Evolutionary conservation across 768 basidiomycete genomes (phyloP).

Genomic region (Termitomyces titanicus): DNA sequence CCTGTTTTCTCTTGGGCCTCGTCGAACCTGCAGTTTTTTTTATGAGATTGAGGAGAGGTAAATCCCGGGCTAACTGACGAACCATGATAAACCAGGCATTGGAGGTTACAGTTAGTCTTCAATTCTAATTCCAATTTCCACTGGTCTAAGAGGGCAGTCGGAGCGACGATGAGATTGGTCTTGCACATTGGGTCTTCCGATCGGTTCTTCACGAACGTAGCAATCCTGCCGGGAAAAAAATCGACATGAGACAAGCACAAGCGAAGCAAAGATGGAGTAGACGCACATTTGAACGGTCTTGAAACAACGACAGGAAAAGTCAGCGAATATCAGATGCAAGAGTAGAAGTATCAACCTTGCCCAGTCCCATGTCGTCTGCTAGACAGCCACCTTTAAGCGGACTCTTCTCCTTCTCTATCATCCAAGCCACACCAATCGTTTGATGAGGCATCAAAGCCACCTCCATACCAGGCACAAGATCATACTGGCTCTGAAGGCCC

Average conservation of each 20-base stretch:
- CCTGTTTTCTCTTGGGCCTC: conserved; percentile 41
- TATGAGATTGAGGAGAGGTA: not conserved
- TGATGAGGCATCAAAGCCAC: conserved; percentile 69
- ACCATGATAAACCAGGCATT: conserved; percentile 65
- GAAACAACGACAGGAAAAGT: not conserved
- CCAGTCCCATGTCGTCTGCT: conserved; percentile 59
- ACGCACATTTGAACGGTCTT: conserved; percentile 49
- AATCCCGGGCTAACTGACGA: not conserved
- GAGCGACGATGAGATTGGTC: conserved; percentile 66
- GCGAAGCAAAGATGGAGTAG: not conserved
- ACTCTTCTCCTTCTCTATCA: conserved; percentile 47
- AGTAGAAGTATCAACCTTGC: conserved; percentile 37
- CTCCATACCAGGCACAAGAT: conserved; percentile 54
- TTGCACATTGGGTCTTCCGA: conserved; percentile 48
- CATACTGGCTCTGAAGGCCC: conserved; percentile 42
- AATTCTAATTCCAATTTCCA: conserved; percentile 61
- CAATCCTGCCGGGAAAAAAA: conserved; percentile 44
- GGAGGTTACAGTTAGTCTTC: conserved; percentile 46
- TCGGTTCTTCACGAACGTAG: conserved; percentile 51
- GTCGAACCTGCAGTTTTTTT: conserved; percentile 31
- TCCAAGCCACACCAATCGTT: conserved; percentile 59
- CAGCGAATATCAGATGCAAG: not conserved
- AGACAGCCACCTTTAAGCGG: conserved; percentile 43
- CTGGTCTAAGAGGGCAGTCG: conserved; percentile 62
- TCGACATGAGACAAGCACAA: not conserved